Evolutionary conservation across 2,329 filamentous ascomycete genomes (phyloP), one percentile per base, ranked within the genome.

Genomic region (Neurospora sp.): DNA sequence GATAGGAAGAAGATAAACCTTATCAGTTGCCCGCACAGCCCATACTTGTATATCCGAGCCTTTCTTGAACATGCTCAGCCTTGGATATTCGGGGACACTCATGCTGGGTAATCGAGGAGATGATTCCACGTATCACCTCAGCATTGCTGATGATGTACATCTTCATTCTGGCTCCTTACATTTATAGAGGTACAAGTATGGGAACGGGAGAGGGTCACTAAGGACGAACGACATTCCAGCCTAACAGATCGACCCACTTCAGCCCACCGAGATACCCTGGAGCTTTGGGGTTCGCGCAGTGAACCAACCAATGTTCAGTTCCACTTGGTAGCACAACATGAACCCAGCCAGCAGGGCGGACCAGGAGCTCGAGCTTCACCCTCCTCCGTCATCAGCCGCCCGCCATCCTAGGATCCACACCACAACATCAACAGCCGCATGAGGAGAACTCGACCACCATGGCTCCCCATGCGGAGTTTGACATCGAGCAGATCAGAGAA

Each of bases 401-500:
- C 33, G 37, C 40, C 67, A 36, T 57, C 40, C 28, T 6, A 41
- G 28, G 43, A 38, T 69, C 52, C 52, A 39, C 36, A 39, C 66
- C 12, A 52, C 68, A 68, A 70, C 70, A 68, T 46, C 46, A 69
- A 67, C 68, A 69, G 69, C 69, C 72, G 69, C 71, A 84, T 85
- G 83, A 82, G 82, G 83, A 84, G 83, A 82, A 82, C 81, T 70
- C 67, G 33, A 68, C 65, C 69, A 82, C 74, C 77, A 92, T 92
- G 90, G 88, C 88, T 83, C 89, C 89, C 82, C 87, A 87, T 81
- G 83, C 83, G 78, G 87, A 86, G 78, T 92, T 96, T 79, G 90
- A 89, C 80, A 88, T 90, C 71, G 88, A 91, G 75, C 88, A 93
- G 77, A 88, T 96, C 79, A 89, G 87, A 77, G 90, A 91, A 74